Evolutionary conservation across 2,329 filamentous ascomycete species (phyloP).

Genomic region (Xylaria sp.): DNA sequence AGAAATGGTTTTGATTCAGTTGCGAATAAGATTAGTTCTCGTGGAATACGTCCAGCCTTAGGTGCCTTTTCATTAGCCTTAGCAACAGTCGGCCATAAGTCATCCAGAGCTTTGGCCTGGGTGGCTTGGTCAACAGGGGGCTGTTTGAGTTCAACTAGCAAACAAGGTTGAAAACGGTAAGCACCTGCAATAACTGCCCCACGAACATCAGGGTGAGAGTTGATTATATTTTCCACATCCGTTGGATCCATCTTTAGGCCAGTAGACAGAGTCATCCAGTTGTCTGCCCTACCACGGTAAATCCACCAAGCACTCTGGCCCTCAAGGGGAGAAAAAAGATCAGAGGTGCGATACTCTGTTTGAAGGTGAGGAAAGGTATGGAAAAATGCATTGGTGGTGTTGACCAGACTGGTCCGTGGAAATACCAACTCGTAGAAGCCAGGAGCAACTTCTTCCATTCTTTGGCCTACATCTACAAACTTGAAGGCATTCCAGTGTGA

Average conservation of each 20-base stretch:
- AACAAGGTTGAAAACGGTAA: slow-evolving; percentile 25
- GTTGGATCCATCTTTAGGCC: slow-evolving; percentile 52
- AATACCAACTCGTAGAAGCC: slow-evolving; percentile 46
- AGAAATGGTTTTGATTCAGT: slow-evolving; percentile 31
- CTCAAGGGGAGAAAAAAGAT: slow-evolving; percentile 25
- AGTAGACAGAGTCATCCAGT: slow-evolving; percentile 54
- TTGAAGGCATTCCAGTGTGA: slow-evolving; percentile 39
- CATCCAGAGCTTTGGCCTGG: slow-evolving; percentile 9
- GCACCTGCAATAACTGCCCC: slow-evolving; percentile 31
- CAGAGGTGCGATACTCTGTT: slow-evolving; percentile 22
- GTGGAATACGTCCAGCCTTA: slow-evolving; percentile 53
- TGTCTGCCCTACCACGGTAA: slow-evolving; percentile 55
- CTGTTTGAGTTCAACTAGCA: slow-evolving; percentile 31
- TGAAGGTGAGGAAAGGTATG: slow-evolving; percentile 32
- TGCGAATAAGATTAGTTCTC: slow-evolving; percentile 45
- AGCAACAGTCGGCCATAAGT: slow-evolving; percentile 31
- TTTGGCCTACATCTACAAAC: slow-evolving; percentile 39
- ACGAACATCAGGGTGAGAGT: slow-evolving; percentile 33
- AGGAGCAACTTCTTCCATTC: slow-evolving; percentile 45
- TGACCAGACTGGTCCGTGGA: slow-evolving; percentile 37
- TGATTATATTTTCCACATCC: slow-evolving; percentile 53
- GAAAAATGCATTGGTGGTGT: slow-evolving; percentile 36
- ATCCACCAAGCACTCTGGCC: slow-evolving; percentile 27
- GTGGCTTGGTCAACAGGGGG: slow-evolving; percentile 11
- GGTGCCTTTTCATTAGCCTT: slow-evolving; percentile 27